phyloP scores from a whole-genome alignment of 192 early-diverging fungal species.

The Helicostylum pulchrum region DNA sequence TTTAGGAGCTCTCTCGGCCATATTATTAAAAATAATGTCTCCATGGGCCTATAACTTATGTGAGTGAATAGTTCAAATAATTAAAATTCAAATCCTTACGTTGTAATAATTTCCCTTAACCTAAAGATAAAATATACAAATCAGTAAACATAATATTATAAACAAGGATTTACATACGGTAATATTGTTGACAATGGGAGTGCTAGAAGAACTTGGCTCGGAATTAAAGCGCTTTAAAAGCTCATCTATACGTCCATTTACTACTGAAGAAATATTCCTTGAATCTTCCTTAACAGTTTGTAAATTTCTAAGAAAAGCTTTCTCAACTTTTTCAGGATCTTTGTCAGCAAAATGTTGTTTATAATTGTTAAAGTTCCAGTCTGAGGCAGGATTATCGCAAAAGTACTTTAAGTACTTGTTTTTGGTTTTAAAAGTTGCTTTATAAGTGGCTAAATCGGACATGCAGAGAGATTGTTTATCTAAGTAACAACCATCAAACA shows the following conservation, averaged over 20 bases:
- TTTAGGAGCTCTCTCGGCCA: background rate
- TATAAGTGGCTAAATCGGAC: no score
- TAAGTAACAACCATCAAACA: no score
- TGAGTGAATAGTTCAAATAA: slow-evolving; percentile 3
- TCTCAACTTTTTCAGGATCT: no score
- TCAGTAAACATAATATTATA: slow-evolving; percentile 5
- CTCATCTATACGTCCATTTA: background rate
- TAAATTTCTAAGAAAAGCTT: background rate
- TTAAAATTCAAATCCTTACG: slow-evolving; percentile 7
- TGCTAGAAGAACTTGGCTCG: background rate
- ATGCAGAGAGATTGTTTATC: no score
- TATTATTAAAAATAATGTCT: background rate
- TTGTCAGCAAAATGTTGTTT: no score
- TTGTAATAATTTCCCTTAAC: slow-evolving; percentile 4
- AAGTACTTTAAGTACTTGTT: no score
- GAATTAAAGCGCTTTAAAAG: background rate
- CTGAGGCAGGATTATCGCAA: no score
- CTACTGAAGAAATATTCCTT: background rate
- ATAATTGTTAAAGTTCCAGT: no score
- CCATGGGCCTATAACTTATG: background rate
- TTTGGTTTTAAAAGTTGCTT: no score
- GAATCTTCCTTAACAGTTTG: background rate
- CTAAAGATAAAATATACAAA: slow-evolving; percentile 5
- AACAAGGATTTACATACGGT: slow-evolving; percentile 2
- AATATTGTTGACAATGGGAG: background rate